A percentile compares a stretch with the other conserved stretches of the same genome.
Conservation (phyloP, 306 rosid species). For the Argentina anserina region DNA sequence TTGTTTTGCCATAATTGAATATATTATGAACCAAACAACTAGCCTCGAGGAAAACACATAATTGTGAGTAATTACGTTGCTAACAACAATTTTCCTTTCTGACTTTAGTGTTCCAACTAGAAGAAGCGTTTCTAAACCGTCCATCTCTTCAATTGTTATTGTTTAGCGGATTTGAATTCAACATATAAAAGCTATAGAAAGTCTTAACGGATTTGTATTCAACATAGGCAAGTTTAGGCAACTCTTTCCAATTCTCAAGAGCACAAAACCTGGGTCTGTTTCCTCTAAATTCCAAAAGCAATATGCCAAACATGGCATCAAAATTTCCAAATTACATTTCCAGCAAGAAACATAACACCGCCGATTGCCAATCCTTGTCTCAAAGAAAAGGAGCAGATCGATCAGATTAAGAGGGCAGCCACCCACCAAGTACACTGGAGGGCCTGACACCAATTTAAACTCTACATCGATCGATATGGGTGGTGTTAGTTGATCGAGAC, state of each 20-base stretch:
- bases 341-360: background rate
- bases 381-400: background rate
- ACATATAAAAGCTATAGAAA: background rate
- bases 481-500: background rate
- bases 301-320: background rate
- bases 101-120: too few relatives aligned
- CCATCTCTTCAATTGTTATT: background rate
- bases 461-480: too few relatives aligned
- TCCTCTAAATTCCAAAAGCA: background rate
- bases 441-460: background rate
- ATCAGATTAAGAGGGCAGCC: background rate
- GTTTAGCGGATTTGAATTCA: too few relatives aligned
- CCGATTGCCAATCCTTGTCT: background rate
- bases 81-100: too few relatives aligned
- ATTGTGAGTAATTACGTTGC: too few relatives aligned
- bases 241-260: background rate
- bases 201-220: too few relatives aligned
- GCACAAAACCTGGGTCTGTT: background rate
- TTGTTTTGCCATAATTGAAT: too few relatives aligned
- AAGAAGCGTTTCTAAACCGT: background rate
- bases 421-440: background rate
- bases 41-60: too few relatives aligned
- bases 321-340: background rate
- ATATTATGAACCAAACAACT: too few relatives aligned
- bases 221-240: too few relatives aligned